Evolutionary conservation across 2,329 filamentous ascomycete species (phyloP).

Genomic region (Dryadomyces sulphureus): DNA sequence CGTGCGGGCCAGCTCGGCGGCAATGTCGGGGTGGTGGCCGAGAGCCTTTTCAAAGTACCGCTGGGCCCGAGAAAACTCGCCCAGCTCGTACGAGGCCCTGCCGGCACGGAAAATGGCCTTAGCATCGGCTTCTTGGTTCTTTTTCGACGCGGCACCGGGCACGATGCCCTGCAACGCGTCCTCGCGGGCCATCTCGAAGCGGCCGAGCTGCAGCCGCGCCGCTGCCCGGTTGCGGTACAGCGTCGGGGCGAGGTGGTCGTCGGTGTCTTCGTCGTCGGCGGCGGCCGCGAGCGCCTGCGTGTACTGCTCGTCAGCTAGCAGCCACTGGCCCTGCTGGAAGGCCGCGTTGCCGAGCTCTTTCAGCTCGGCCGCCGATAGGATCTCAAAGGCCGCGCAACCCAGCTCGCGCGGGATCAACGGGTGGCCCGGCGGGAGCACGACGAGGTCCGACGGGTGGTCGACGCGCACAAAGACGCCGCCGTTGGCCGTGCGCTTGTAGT

Average conservation of each 20-base stretch:
- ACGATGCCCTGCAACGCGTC: constrained; percentile 1
- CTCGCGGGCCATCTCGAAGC: not conserved
- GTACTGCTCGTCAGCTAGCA: too few species aligned
- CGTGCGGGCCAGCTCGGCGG: not conserved
- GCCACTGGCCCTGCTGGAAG: too few species aligned
- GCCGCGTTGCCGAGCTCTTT: constrained; percentile 9
- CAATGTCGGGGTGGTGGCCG: constrained; percentile 6
- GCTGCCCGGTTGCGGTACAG: too few species aligned
- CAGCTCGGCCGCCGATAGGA: not conserved
- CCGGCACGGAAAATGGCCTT: constrained; percentile 8
- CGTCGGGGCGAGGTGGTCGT: too few species aligned
- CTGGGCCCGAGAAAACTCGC: constrained; percentile 4
- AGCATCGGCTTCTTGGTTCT: too few species aligned
- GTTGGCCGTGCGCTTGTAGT: constrained; percentile 18
- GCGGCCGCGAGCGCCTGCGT: too few species aligned
- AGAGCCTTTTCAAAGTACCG: constrained; percentile 1
- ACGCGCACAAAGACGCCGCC: constrained; percentile 20
- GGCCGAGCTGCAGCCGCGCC: too few species aligned
- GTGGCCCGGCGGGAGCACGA: constrained; percentile 17
- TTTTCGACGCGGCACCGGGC: too few species aligned
- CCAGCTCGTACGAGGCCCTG: constrained; percentile 6
- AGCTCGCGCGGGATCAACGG: constrained; percentile 17
- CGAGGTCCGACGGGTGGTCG: constrained; percentile 20
- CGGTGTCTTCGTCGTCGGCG: too few species aligned
- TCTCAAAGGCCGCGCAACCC: constrained; percentile 5